A percentile compares a stretch with the other conserved stretches of the same genome.
Conservation (phyloP, 441 rosid genomes). For the Manihot esculenta region DNA sequence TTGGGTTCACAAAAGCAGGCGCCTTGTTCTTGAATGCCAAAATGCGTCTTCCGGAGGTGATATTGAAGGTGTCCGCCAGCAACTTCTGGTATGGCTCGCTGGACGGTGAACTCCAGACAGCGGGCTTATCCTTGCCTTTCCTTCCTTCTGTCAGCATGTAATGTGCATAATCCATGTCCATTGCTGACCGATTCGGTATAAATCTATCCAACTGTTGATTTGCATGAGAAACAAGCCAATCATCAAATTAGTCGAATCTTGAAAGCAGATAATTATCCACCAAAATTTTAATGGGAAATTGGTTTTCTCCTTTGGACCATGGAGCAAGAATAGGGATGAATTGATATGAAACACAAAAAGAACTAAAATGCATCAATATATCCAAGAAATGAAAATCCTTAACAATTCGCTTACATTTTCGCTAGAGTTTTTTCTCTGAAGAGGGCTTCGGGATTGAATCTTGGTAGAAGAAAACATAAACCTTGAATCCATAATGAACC, state of each 20-base stretch:
- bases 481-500: slow-evolving; percentile 19
- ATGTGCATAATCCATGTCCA: slow-evolving; percentile 56
- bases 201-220: slow-evolving; percentile 48
- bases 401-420: slow-evolving; percentile 28
- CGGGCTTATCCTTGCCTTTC: slow-evolving; percentile 40
- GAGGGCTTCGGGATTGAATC: slow-evolving; percentile 28
- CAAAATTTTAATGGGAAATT: neutral
- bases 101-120: slow-evolving; percentile 49
- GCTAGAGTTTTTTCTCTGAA: slow-evolving; percentile 19
- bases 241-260: neutral
- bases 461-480: slow-evolving; percentile 15
- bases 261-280: neutral
- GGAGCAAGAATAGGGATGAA: no score
- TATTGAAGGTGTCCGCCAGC: slow-evolving; percentile 59
- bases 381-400: neutral
- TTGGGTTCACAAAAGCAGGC: slow-evolving; percentile 38
- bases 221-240: neutral
- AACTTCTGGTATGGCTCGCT: slow-evolving; percentile 65
- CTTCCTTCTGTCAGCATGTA: slow-evolving; percentile 47
- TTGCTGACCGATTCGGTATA: slow-evolving; percentile 55
- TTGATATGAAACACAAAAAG: no score
- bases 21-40: slow-evolving; percentile 73
- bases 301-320: no score
- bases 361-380: no score
- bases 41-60: slow-evolving; percentile 62